Evolutionary conservation across 768 basidiomycete species (phyloP).

Genomic region (Trametes elegans): DNA sequence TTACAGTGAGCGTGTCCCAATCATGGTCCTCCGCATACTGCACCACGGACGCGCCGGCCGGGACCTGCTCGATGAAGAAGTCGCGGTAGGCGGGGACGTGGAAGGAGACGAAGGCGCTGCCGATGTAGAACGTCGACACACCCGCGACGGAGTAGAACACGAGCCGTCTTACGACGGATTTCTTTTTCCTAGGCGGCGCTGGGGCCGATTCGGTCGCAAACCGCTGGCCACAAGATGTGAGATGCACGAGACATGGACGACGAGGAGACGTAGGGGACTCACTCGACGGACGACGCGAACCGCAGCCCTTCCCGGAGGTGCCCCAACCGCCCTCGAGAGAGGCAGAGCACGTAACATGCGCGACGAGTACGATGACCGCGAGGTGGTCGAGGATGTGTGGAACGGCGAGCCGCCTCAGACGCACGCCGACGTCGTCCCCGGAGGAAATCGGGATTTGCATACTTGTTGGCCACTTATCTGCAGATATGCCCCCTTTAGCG

Average conservation of each 20-base stretch:
- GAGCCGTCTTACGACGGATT: conserved; percentile 52
- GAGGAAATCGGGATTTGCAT: conserved; percentile 19
- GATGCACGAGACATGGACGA: neutral
- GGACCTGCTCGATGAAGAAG: conserved; percentile 79
- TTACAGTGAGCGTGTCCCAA: conserved; percentile 74
- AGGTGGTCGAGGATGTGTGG: conserved; percentile 23
- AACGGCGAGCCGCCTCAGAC: conserved; percentile 17
- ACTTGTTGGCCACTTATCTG: conserved; percentile 4
- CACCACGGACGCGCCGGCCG: conserved; percentile 72
- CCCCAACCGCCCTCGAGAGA: conserved; percentile 51
- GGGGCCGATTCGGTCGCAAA: conserved; percentile 56
- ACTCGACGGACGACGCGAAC: conserved; percentile 62
- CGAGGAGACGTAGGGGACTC: conserved; percentile 27
- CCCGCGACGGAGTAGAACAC: conserved; percentile 67
- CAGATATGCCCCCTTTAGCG: neutral
- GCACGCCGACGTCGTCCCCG: conserved; percentile 12
- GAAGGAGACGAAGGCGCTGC: conserved; percentile 77
- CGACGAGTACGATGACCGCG: conserved; percentile 17
- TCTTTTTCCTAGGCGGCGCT: conserved; percentile 50
- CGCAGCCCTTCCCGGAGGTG: conserved; percentile 41
- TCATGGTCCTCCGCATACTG: conserved; percentile 77
- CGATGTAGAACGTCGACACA: conserved; percentile 77
- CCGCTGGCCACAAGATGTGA: conserved; percentile 43
- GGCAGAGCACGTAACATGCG: conserved; percentile 55
- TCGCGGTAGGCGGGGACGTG: conserved; percentile 80